Evolutionary conservation across 176 grass and related monocot genomes (phyloP).

Genomic region (Miscanthus lutarioriparius): DNA sequence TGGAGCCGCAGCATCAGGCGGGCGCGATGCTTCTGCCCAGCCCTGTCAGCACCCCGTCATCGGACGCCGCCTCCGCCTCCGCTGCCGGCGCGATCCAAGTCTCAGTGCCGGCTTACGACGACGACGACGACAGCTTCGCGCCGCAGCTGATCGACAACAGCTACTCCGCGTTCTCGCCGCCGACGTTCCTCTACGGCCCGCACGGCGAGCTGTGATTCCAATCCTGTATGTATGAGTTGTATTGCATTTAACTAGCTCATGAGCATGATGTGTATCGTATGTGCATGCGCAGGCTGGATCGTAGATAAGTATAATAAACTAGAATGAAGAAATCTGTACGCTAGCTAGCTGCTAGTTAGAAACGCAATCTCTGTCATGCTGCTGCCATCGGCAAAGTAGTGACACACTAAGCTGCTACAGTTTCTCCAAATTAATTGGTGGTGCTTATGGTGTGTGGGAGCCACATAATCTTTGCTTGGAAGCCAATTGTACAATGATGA

Average conservation of each 20-base stretch:
- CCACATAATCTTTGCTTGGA: not conserved
- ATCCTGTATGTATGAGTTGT: not conserved
- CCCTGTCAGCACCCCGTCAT: constrained; percentile 36
- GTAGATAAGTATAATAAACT: not conserved
- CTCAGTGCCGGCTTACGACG: not conserved
- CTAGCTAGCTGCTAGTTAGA: no score
- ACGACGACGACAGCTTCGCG: constrained; percentile 44
- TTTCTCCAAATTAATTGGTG: not conserved
- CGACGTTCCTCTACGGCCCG: constrained; percentile 53
- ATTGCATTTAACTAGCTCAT: not conserved
- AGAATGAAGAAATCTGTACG: no score
- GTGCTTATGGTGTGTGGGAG: not conserved
- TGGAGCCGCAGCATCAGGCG: not conserved
- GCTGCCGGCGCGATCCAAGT: not conserved
- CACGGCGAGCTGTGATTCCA: constrained; percentile 24
- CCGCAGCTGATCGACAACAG: constrained; percentile 70
- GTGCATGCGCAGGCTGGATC: not conserved
- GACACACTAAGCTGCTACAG: no score
- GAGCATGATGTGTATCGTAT: not conserved
- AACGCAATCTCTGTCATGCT: not conserved
- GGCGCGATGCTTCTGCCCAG: constrained; percentile 1
- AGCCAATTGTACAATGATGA: not conserved
- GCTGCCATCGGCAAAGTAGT: not conserved
- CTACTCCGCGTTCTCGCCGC: constrained; percentile 65
- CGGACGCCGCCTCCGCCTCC: constrained; percentile 3